Conservation (phyloP, 225 moss, liverwort and hornwort genomes). For the Sphagnum contortum region DNA sequence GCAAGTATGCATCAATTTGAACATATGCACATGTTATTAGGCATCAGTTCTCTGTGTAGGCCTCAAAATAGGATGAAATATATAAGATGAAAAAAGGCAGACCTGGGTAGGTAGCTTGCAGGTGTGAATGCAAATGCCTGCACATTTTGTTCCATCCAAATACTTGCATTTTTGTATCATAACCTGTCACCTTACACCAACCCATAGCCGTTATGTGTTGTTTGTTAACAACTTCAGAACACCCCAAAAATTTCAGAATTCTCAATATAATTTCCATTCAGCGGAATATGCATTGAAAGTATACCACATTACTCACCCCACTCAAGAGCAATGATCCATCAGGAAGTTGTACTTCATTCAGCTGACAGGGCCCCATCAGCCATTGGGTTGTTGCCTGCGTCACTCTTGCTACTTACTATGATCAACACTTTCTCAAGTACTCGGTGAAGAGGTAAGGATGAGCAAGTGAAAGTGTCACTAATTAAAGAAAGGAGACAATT, state of each 20-base stretch:
- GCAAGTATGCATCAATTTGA: not conserved
- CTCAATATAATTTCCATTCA: not conserved
- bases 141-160: slow-evolving; percentile 81
- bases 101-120: slow-evolving; percentile 99
- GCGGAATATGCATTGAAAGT: not conserved
- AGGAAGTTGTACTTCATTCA: slow-evolving; percentile 64
- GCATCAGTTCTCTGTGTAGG: not conserved
- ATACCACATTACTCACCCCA: slow-evolving; percentile 45
- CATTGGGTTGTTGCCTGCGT: slow-evolving; percentile 82
- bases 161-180: slow-evolving; percentile 83
- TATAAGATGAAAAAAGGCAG: not conserved
- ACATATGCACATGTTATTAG: not conserved
- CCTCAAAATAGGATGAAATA: too few species aligned
- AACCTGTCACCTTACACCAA: slow-evolving; percentile 32
- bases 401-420: slow-evolving; percentile 57
- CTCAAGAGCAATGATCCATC: slow-evolving; percentile 77
- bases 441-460: not conserved
- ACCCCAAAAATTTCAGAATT: not conserved
- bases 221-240: too few species aligned
- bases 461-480: not conserved
- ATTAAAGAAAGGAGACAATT: not conserved
- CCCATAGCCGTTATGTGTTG: too few species aligned
- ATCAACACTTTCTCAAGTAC: not conserved
- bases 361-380: slow-evolving; percentile 87
- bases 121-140: slow-evolving; percentile 92